These are phyloP conservation scores for Aspergillus quadrilineatus DNA, from an alignment of 2,329 filamentous ascomycete species.

Conservation along the genomic window DNA sequence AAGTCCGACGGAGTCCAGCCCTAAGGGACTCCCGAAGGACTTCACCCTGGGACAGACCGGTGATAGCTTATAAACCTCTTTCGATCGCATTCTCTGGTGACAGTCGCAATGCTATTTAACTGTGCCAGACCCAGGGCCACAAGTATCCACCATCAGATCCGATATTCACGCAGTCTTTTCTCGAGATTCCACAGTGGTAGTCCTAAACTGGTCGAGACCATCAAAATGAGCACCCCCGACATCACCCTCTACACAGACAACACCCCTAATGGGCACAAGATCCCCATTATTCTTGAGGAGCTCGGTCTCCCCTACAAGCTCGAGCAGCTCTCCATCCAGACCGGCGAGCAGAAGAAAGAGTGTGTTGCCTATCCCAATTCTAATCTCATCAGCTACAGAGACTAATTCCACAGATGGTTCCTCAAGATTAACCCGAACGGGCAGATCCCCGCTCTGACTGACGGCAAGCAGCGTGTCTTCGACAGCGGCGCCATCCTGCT, in stretches of 20 bases:
- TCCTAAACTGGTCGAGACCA: background rate
- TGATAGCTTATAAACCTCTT: background rate
- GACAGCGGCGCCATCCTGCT: slow-evolving; percentile 2
- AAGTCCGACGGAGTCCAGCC: background rate
- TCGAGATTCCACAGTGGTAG: background rate
- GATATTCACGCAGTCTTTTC: background rate
- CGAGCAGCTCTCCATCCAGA: background rate
- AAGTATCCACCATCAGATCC: background rate
- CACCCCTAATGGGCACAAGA: background rate
- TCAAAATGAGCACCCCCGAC: background rate
- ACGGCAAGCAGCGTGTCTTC: slow-evolving; percentile 1
- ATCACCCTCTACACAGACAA: slow-evolving; percentile 3
- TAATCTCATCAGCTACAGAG: background rate
- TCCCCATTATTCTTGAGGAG: slow-evolving; percentile 1
- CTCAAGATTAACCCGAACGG: slow-evolving; percentile 5
- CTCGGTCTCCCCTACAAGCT: background rate
- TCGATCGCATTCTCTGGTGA: slow-evolving; percentile 17
- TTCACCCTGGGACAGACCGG: no score
- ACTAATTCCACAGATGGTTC: background rate
- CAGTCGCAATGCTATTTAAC: background rate
- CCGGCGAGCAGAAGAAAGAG: background rate
- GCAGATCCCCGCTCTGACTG: slow-evolving; percentile 3
- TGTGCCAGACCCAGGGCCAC: background rate
- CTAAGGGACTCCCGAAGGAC: background rate
- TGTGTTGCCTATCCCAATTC: background rate